Evolutionary conservation across 2,329 filamentous ascomycete species (phyloP).

Genomic region (Botrytis tulipae): DNA sequence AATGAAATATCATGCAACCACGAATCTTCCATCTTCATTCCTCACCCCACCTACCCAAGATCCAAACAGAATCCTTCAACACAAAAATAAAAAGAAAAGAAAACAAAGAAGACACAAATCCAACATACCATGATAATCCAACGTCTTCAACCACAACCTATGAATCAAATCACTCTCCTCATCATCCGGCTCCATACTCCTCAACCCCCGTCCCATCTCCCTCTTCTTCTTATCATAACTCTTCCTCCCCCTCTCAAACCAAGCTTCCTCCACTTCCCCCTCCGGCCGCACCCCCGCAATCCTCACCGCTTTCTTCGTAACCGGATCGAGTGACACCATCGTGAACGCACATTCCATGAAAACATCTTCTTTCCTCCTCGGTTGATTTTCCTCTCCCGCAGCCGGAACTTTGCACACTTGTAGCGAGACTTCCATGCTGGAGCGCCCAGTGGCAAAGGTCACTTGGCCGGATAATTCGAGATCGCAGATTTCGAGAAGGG

Average conservation of each 20-base stretch:
- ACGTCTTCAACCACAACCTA: slow-evolving; percentile 65
- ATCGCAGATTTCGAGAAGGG: slow-evolving; percentile 67
- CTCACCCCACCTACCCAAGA: not conserved
- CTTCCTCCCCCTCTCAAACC: slow-evolving; percentile 62
- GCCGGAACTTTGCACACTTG: slow-evolving; percentile 58
- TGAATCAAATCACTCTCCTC: slow-evolving; percentile 69
- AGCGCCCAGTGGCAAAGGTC: slow-evolving; percentile 63
- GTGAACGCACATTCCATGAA: slow-evolving; percentile 71
- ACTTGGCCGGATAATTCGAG: slow-evolving; percentile 56
- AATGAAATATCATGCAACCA: too few relatives aligned
- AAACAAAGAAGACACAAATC: not conserved
- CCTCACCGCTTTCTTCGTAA: slow-evolving; percentile 62
- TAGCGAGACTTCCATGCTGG: slow-evolving; percentile 67
- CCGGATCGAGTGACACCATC: slow-evolving; percentile 68
- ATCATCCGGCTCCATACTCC: slow-evolving; percentile 65
- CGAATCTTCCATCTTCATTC: not conserved
- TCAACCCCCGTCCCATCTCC: slow-evolving; percentile 55
- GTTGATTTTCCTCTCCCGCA: slow-evolving; percentile 45
- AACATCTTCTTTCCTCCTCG: slow-evolving; percentile 56
- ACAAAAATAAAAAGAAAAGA: not conserved
- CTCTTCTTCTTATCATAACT: slow-evolving; percentile 66
- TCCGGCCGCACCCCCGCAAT: slow-evolving; percentile 60
- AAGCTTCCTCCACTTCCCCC: slow-evolving; percentile 58
- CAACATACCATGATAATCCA: slow-evolving; percentile 51
- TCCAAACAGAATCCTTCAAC: accelerated